Base-by-base conservation (phyloP, 2,329 filamentous ascomycete genomes). In the Sordariomycetes sp. region DNA sequence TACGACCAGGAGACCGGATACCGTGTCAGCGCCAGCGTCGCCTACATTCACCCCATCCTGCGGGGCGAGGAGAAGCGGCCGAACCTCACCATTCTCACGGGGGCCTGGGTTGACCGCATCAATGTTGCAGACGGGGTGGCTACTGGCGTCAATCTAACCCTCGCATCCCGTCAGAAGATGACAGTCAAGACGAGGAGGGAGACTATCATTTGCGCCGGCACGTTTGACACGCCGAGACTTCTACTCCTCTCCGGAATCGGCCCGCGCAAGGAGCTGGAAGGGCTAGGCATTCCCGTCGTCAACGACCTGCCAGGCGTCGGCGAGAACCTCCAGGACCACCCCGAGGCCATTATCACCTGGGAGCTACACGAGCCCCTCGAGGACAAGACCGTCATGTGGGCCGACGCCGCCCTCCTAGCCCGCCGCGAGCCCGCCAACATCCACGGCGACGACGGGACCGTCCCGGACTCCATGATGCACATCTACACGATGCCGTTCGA, bases 401-500 rank as follows among this genome's bases (percentile, higher is more conserved):
- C 87, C 25, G 91, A 96, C 68, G 90, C 89, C 3, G 90, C 88
- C 62, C 88, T 94, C 68, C 96, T 96, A 80, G 78, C 96, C 59
- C 89, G 90, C 62, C 88, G 90, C 60, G 86, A 95, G 72, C 69
- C 78, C 18, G 77, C 83, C 65, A 85, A 92, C 67, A 88, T 89
- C 2, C 70, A 74, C 8, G 78, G 79, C 62, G 79, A 77, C 62
- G 90, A 95, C 65, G 87, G 87, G 57, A 81, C 88, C 61, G 86
- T 89, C 58, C 88, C 88, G 62, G 91, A 96, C 68, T 75, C 95
- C 67, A 96, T 96, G 91, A 94, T 94, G 88, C 90, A 96, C 77
- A 96, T 90, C 81, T 96, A 96, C 77, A 90, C 96, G 74, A 95
- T 96, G 64, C 90, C 90, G 57, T 96, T 96, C 74, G 89, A 86